These are phyloP conservation scores for Thymus mandschuricus DNA, from an alignment of 257 asterid species.

Conservation along the genomic window DNA sequence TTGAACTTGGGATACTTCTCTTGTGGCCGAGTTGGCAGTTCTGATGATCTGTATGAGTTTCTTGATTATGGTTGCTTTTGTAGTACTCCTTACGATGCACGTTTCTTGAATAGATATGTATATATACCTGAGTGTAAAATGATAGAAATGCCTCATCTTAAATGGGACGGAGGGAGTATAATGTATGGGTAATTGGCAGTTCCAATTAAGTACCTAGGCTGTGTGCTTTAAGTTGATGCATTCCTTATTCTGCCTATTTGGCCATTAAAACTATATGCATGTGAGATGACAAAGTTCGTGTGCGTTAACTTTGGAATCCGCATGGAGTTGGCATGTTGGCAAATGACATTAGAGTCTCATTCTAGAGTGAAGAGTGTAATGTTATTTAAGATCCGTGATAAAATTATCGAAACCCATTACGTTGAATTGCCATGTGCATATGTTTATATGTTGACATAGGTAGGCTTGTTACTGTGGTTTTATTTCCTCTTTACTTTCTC, in stretches of 20 bases:
- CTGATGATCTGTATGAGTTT: constrained; percentile 3
- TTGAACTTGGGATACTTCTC: background rate
- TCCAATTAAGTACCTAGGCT: background rate
- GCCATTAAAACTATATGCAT: background rate
- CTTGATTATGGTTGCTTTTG: constrained; percentile 6
- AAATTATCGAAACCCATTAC: background rate
- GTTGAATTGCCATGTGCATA: background rate
- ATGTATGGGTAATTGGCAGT: background rate
- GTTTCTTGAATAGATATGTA: too few relatives aligned
- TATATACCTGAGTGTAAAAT: too few relatives aligned
- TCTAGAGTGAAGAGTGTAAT: too few relatives aligned
- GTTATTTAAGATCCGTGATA: too few relatives aligned
- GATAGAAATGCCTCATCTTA: too few relatives aligned
- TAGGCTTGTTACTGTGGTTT: background rate
- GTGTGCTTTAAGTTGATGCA: constrained; percentile 3
- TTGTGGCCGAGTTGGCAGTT: background rate
- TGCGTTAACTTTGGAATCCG: too few relatives aligned
- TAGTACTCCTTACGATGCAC: background rate
- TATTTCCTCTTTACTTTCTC: background rate
- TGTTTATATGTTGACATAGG: too few relatives aligned
- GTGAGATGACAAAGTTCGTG: background rate
- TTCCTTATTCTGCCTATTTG: background rate
- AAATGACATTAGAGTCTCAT: too few relatives aligned
- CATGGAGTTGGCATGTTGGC: background rate
- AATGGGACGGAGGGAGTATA: too few relatives aligned